These are phyloP conservation scores for Rhamnella rubrinervis DNA, from an alignment of 331 rosid species.

Conservation along the genomic window DNA sequence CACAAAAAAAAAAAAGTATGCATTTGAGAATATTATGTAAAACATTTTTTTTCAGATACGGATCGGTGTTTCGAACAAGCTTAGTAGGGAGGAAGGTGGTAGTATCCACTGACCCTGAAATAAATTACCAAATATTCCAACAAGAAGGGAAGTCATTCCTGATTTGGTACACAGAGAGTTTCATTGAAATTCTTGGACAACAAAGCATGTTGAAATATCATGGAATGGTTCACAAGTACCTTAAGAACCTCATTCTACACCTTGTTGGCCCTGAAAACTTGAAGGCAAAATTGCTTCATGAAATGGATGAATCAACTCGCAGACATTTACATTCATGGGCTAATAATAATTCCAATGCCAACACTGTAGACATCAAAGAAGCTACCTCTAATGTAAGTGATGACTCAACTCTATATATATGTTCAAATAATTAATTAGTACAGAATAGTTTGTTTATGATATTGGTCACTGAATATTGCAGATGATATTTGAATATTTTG, in stretches of 20 bases:
- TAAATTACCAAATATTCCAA: conserved; percentile 17
- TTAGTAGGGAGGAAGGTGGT: conserved; percentile 15
- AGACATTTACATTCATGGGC: conserved; percentile 17
- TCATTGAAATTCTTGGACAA: neutral
- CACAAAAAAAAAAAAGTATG: too few species aligned
- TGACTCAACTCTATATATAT: too few species aligned
- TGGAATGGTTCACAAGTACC: conserved; percentile 11
- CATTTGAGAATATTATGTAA: too few species aligned
- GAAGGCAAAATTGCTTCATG: neutral
- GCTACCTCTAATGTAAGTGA: conserved; percentile 5
- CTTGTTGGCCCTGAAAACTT: conserved; percentile 25
- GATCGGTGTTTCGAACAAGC: conserved; percentile 17
- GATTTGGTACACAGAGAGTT: conserved; percentile 9
- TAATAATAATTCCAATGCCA: neutral
- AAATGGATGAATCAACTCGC: neutral
- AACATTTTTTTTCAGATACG: conserved; percentile 9
- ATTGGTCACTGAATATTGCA: neutral
- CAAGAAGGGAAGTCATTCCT: conserved; percentile 17
- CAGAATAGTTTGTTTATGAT: too few species aligned
- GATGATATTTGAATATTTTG: conserved; percentile 20
- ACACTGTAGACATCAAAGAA: conserved; percentile 6
- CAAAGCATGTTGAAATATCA: neutral
- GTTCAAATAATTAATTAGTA: too few species aligned
- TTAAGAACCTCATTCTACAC: conserved; percentile 15
- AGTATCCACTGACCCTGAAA: conserved; percentile 21